Conservation (phyloP, 495 filamentous ascomycete genomes). For the Tuber brumale region DNA sequence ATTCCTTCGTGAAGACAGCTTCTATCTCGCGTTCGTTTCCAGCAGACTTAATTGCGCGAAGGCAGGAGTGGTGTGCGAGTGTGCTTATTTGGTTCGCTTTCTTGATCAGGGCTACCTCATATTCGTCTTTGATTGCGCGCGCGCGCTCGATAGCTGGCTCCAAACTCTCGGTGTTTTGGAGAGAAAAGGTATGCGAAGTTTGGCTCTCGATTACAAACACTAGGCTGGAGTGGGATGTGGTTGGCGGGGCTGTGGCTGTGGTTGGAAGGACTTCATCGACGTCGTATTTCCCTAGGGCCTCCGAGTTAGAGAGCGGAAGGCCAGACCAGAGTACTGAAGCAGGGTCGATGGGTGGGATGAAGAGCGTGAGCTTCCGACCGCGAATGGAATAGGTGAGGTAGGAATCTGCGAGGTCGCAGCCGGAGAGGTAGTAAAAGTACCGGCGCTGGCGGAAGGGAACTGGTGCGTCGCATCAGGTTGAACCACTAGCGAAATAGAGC, state of each 20-base stretch:
- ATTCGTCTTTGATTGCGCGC: constrained; percentile 75
- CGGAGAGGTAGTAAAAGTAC: constrained; percentile 90
- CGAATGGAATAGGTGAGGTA: constrained; percentile 74
- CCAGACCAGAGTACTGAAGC: constrained; percentile 95
- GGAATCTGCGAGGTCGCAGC: constrained; percentile 74
- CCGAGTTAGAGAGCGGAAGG: constrained; percentile 66
- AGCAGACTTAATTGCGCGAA: constrained; percentile 58
- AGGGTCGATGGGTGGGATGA: constrained; percentile 81
- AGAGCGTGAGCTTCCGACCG: constrained; percentile 68
- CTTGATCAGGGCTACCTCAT: constrained; percentile 73
- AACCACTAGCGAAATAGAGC: neutral
- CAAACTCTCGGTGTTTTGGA: constrained; percentile 62
- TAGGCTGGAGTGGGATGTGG: constrained; percentile 48
- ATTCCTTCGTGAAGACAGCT: constrained; percentile 66
- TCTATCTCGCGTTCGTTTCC: constrained; percentile 78
- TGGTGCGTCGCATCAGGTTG: constrained; percentile 4
- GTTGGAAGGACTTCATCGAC: constrained; percentile 69
- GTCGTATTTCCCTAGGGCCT: constrained; percentile 71
- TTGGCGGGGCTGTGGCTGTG: constrained; percentile 47
- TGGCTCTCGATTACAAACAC: constrained; percentile 68
- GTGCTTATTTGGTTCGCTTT: constrained; percentile 77
- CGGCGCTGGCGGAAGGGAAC: constrained; percentile 64
- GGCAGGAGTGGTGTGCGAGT: constrained; percentile 65
- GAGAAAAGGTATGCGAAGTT: constrained; percentile 50
- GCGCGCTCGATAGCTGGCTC: constrained; percentile 70